Evolutionary conservation across 2,329 filamentous ascomycete species (phyloP), one percentile per base, ranked within the genome.

Genomic region (Venturiaceae sp.): DNA sequence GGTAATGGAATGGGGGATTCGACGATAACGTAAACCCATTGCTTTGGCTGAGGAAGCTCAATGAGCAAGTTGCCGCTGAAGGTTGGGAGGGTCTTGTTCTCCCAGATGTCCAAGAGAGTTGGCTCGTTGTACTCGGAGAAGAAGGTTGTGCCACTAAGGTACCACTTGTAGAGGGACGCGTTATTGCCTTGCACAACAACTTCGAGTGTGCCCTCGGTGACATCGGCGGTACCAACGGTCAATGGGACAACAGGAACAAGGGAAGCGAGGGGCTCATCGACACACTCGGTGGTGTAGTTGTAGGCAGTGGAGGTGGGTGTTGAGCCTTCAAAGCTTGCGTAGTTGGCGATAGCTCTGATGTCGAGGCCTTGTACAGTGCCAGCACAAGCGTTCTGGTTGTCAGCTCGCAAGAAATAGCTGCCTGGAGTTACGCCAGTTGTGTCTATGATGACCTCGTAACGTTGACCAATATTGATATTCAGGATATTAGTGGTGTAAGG

Each of bases 91-190:
- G 67, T 68, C 52, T 66, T 64, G 36, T 69, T 67, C 28, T 68
- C 62, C 16, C 70, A 37, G 33, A 76, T 65, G 53, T 70, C 67
- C 11, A 67, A 59, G 0, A 75, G 64, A 0, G 73, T 74, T 9
- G 74, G 74, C 52, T 75, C 63, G 3, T 58, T 62, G 69, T 71
- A 76, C 6, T 74, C 64, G 6, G 69, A 65, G 1, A 66, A 41
- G 66, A 76, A 72, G 16, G 69, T 71, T 1, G 68, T 73, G 60
- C 69, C 71, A 58, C 70, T 70, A 9, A 76, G 63, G 46, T 66
- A 69, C 74, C 73, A 77, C 13, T 71, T 68, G 67, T 70, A 74
- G 9, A 75, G 62, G 21, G 65, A 69, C 33, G 61, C 61, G 11
- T 46, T 47, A 26, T 73, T 70, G 37, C 53, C 59, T 58, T 67